Percentiles rank a stretch among this genome's conserved stretches.
Conservation (phyloP, 2,329 filamentous ascomycete genomes). For the Aspergillus flavus region DNA sequence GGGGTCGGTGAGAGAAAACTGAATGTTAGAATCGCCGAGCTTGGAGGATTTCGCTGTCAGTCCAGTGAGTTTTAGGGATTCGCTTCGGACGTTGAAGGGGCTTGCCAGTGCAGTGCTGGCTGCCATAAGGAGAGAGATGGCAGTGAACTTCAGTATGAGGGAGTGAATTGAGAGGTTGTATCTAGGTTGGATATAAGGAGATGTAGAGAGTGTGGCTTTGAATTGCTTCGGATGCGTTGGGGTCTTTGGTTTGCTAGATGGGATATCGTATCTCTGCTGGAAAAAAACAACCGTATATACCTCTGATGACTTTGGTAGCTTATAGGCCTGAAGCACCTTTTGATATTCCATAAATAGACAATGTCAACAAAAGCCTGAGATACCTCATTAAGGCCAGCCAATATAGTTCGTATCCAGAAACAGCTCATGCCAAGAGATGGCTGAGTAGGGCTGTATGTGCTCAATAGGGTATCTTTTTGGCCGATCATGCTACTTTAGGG, state of each 20-base stretch:
- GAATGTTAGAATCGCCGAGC: slow-evolving; percentile 14
- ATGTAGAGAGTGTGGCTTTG: not conserved
- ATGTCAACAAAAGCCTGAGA: not conserved
- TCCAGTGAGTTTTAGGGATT: slow-evolving; percentile 17
- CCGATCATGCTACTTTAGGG: too few relatives aligned
- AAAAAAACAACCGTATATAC: not conserved
- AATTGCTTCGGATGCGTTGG: not conserved
- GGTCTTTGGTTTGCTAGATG: not conserved
- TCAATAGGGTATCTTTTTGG: too few relatives aligned
- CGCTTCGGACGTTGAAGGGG: not conserved
- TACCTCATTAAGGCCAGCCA: not conserved
- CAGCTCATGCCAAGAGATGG: not conserved
- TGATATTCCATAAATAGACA: not conserved
- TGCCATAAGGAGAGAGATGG: not conserved
- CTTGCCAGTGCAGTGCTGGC: not conserved
- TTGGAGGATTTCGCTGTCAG: slow-evolving; percentile 13
- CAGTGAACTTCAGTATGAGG: not conserved
- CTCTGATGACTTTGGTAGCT: not conserved
- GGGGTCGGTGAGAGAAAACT: slow-evolving; percentile 25
- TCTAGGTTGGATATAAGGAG: too few relatives aligned
- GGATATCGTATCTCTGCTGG: not conserved
- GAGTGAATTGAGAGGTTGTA: not conserved
- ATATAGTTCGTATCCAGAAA: not conserved
- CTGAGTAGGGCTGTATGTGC: not conserved
- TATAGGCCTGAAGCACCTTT: not conserved